Evolutionary conservation across 2,329 filamentous ascomycete genomes (phyloP), one percentile per base, ranked within the genome.

Genomic region (Nemania sp.): DNA sequence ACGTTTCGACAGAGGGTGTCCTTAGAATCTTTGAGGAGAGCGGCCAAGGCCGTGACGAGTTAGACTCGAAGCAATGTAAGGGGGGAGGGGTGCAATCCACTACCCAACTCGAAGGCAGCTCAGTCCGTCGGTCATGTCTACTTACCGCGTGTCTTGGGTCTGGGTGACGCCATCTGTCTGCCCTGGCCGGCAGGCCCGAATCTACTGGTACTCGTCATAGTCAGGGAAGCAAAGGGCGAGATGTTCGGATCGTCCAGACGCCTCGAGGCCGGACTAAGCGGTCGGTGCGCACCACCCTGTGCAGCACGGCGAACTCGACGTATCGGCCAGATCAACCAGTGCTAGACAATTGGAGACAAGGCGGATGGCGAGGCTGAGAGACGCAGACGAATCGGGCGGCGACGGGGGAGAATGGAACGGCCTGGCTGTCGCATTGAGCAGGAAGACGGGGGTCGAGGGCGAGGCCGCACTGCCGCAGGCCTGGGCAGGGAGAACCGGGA

Each of bases 1-100:
- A 97, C 89, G 77, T 97, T 97, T 72, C 92, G 89, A 78, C 92
- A 97, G 59, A 94, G 84, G 6, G 91, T 96, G 74, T 96, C 92
- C 78, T 94, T 96, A 75, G 90, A 90, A 78, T 91, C 89, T 90
- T 11, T 29, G 35, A 52, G 18, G 47, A 21, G 25, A 56, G 49
- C 61, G 47, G 49, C 42, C 50, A 35, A 49, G 34, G n/a, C 47
- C 58, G 59, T 45, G 20, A 17, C n/a, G n/a, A n/a, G n/a, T 72
- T 62, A 71, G 66, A 45, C 39, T 35, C 5, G 6, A 45, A 20
- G 17, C 21, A 50, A 32, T 46, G 20, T 15, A 48, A 17, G 10
- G 12, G 15, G 11, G 45, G 10, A 12, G 6, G 15, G 20, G 20
- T 32, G 39, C 18, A 51, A 29, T 7, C 25, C 7, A 29, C 25